Evolutionary conservation across 768 basidiomycete genomes (phyloP), one percentile per base, ranked within the genome.

Genomic region (Hypholoma sublateritium): DNA sequence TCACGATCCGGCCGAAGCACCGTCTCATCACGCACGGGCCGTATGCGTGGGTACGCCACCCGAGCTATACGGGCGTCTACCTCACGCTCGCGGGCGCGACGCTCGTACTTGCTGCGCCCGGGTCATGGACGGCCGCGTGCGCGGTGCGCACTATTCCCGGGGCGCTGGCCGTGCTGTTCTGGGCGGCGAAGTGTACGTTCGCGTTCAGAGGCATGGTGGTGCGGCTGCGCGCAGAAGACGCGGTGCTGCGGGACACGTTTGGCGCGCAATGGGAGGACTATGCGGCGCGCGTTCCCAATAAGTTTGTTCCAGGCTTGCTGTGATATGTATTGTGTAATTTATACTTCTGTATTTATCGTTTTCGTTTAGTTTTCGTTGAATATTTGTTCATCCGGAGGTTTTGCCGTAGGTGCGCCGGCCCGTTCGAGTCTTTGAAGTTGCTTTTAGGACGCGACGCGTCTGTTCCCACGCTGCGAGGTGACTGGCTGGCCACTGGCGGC

Each of bases 11-110:
- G 8, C 70, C 69, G 0, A 67, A 73, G 53, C 78, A 79, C 59
- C 65, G 70, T 53, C 72, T 79, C 42, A 65, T 79, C 53, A 78
- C 73, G 1, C 61, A 68, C n/a, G 77, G 77, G 0, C 78, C 77
- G 1, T 79, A 79, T 48, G 65, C 74, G n/a, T 72, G 72, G 68
- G 73, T 77, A 8, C 72, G 78, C 41, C 78, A 79, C 60, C 78
- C 77, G 39, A 72, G 74, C 61, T 79, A 79, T 58, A 70, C 73
- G 8, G 76, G 74, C n/a, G 68, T 74, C 24, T 73, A 70, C 53
- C 66, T 74, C 46, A 74, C 72, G 5, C 65, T 77, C 5, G 58
- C 60, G 19, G 74, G 75, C 8, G 70, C 72, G 1, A 69, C 73
- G 4, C 64, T 67, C 24, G 68, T 70, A 8, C 62, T 75, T 13